phyloP scores from a whole-genome alignment of 83 land plant genomes.

The Picea engelmannii region DNA sequence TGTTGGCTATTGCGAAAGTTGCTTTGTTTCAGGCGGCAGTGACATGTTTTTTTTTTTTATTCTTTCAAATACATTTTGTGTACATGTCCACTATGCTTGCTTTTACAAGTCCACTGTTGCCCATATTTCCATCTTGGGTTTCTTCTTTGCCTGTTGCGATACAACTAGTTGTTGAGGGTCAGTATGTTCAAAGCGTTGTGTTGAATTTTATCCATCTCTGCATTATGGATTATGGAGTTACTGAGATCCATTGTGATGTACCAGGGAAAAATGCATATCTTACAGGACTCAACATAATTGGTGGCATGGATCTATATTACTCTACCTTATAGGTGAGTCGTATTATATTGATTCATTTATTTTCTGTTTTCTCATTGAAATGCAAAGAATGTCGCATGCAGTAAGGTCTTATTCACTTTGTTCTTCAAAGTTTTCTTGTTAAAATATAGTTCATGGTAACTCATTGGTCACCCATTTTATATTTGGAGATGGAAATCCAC shows the following conservation, averaged over 20 bases:
- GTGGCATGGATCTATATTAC: slow-evolving; percentile 89
- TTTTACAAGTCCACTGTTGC: no score
- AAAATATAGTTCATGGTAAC: no score
- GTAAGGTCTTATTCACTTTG: neutral
- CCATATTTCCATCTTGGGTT: no score
- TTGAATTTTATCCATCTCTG: no score
- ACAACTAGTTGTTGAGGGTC: no score
- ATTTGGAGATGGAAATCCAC: no score
- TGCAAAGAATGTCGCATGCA: neutral
- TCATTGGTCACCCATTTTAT: no score
- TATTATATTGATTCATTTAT: neutral
- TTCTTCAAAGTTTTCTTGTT: no score
- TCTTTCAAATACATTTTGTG: slow-evolving; percentile 75
- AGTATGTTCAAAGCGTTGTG: no score
- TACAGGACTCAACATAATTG: slow-evolving; percentile 89
- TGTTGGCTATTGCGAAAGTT: no score
- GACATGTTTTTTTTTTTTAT: slow-evolving; percentile 75
- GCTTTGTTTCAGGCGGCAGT: slow-evolving; percentile 39
- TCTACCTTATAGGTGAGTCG: slow-evolving; percentile 79
- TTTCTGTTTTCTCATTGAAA: neutral
- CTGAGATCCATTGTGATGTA: slow-evolving; percentile 35
- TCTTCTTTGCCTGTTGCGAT: no score
- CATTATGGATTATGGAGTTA: no score
- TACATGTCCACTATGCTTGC: slow-evolving; percentile 67
- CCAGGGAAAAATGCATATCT: slow-evolving; percentile 84